A percentile compares a stretch with the other conserved stretches of the same genome.
Evolutionary conservation across 257 asterid species (phyloP).

Genomic region (Solanum paucissectum): DNA sequence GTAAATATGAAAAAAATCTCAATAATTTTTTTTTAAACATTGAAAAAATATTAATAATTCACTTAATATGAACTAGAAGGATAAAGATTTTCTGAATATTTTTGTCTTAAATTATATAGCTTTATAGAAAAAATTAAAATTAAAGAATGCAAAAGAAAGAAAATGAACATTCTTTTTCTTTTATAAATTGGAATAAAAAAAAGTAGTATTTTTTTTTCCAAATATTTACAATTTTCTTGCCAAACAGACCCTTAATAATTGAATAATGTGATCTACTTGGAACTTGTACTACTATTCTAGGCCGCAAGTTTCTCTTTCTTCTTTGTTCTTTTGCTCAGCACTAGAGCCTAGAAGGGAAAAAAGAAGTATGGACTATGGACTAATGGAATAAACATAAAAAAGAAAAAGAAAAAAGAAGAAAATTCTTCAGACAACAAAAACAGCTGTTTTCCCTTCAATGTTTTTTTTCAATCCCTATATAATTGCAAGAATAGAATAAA

Average conservation of each 20-base stretch:
- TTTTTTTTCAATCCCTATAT: not conserved
- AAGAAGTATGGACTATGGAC: not conserved
- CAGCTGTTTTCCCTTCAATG: not conserved
- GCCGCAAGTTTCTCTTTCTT: not conserved
- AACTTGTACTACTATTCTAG: not conserved
- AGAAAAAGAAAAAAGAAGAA: not conserved
- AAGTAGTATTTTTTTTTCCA: not conserved
- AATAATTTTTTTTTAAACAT: too few relatives aligned
- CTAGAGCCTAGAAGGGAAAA: not conserved
- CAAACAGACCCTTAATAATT: not conserved
- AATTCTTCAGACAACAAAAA: not conserved
- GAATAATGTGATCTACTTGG: not conserved
- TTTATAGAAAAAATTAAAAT: not conserved
- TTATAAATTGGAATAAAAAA: too few relatives aligned
- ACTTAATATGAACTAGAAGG: not conserved
- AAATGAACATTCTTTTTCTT: too few relatives aligned
- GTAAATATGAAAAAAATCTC: too few relatives aligned
- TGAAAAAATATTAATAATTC: too few relatives aligned
- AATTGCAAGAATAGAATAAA: slow-evolving; percentile 21
- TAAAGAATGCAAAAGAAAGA: not conserved
- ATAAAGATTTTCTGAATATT: too few relatives aligned
- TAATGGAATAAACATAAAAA: not conserved
- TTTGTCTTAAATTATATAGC: not conserved
- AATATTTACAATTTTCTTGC: not conserved
- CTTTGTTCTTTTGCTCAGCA: not conserved